Evolutionary conservation across 805 yeast genomes (phyloP), one percentile per base, ranked within the genome.

Genomic region (Jamesozyma jinghongensis): DNA sequence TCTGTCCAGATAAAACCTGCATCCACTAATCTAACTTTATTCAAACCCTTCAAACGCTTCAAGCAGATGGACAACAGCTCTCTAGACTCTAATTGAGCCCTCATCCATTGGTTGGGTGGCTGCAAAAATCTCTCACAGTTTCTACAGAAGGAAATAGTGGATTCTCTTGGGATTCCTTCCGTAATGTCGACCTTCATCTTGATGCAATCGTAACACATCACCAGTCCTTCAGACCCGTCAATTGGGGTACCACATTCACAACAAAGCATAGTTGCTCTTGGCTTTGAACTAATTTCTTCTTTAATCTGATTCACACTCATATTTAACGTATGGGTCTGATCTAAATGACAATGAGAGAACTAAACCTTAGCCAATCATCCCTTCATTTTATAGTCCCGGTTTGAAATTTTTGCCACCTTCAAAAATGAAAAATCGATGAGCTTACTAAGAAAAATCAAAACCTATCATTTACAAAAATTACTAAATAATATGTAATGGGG

Each of bases 1-100:
- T 92, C 99, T 1, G 99, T 92, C 99, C 99, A 92, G 46, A 94
- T 77, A 54, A 88, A 92, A 4, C 87, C 75, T 2, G 98, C 99
- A 67, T 92, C 97, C 26, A 86, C 77, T 44, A 92, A 68, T 52
- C 96, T 70, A 36, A 87, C 92, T 57, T 84, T 83, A 50, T 75
- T 79, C 51, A 92, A 70, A 40, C 97, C 97, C 53, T 83, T 85
- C 55, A 92, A 70, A 57, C 88, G 76, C 63, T 88, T 79, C 49
- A 92, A 68, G 67, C 97, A 85, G 32, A 92, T 67, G 1, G 98
- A 97, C 46, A 92, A 68, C 40, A 92, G 69, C 62, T 92, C 97
- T 62, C 98, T 74, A 18, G 94, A 83, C 65, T 92, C 98, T 38
- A 90, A 71, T 45, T 81, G 85, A 1, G 95, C 95, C 45, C 78